Conservation (phyloP, 768 basidiomycete genomes). For the Suillus cothurnatus region DNA sequence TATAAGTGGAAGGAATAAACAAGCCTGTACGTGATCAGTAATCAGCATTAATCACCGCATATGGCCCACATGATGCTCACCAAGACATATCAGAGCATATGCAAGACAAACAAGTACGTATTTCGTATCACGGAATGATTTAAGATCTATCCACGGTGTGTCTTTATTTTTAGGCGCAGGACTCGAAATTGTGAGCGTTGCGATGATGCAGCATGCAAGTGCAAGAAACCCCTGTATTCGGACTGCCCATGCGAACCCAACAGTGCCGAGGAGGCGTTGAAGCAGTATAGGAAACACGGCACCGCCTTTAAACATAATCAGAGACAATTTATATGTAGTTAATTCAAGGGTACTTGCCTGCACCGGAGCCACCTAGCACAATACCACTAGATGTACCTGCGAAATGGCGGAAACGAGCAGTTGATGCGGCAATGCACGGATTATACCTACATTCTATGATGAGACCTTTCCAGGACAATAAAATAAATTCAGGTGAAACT, state of each 20-base stretch:
- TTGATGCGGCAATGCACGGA: not conserved
- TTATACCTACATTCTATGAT: slow-evolving; percentile 1
- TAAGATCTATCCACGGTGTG: slow-evolving; percentile 4
- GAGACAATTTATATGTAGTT: not conserved
- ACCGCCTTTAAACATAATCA: not conserved
- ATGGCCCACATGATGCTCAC: not conserved
- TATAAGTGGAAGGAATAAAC: slow-evolving; percentile 7
- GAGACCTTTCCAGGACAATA: not conserved
- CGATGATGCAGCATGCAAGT: slow-evolving; percentile 4
- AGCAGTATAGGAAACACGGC: not conserved
- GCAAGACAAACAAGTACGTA: not conserved
- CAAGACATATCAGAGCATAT: slow-evolving; percentile 5
- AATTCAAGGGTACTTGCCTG: slow-evolving; percentile 11
- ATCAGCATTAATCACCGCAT: not conserved
- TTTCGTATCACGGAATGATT: slow-evolving; percentile 1
- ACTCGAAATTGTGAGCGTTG: slow-evolving; percentile 5
- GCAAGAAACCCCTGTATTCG: slow-evolving; percentile 14
- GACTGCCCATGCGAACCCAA: slow-evolving; percentile 29
- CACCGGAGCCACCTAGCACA: slow-evolving; percentile 1
- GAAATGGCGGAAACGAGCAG: not conserved
- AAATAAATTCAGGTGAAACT: not conserved
- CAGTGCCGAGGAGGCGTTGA: slow-evolving; percentile 17
- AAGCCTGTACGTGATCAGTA: not conserved
- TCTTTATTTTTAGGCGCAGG: not conserved
- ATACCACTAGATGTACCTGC: slow-evolving; percentile 3